Evolutionary conservation across 202 grass and related monocot genomes (phyloP).

Genomic region (Panicum virgatum): DNA sequence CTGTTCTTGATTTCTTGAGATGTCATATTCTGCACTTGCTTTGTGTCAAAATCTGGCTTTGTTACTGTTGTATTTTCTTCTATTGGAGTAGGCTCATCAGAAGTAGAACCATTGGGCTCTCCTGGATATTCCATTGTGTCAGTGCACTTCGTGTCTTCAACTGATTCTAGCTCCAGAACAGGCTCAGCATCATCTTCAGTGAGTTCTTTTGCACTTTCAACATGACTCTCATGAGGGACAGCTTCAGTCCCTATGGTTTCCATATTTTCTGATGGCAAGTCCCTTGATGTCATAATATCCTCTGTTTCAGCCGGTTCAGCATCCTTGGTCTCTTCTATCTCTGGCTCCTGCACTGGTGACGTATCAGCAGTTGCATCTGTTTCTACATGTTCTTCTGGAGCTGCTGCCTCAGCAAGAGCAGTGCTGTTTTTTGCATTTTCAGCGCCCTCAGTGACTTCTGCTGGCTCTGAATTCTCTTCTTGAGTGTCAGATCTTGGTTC

Average conservation of each 20-base stretch:
- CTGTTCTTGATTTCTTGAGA: conserved; percentile 31
- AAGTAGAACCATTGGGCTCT: conserved; percentile 28
- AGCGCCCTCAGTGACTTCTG: conserved; percentile 33
- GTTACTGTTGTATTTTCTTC: conserved; percentile 27
- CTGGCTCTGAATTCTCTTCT: conserved; percentile 34
- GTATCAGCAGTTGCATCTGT: conserved; percentile 22
- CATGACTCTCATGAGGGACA: conserved; percentile 12
- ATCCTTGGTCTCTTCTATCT: conserved; percentile 33
- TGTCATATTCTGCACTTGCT: conserved; percentile 22
- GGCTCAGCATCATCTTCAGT: conserved; percentile 16
- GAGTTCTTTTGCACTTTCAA: conserved; percentile 9
- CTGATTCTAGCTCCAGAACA: conserved; percentile 24
- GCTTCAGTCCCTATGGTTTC: conserved; percentile 35
- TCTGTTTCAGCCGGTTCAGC: conserved; percentile 26
- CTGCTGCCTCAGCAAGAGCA: conserved; percentile 19
- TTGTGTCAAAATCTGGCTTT: conserved; percentile 4
- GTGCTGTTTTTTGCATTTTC: conserved; percentile 26
- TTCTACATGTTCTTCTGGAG: conserved; percentile 14
- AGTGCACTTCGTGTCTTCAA: conserved; percentile 14
- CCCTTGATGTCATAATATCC: conserved; percentile 14
- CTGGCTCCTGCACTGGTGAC: conserved; percentile 23
- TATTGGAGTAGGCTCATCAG: conserved; percentile 9
- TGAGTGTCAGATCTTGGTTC: conserved; percentile 29
- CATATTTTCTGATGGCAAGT: conserved; percentile 19
- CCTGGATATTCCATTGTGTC: conserved; percentile 15